These are phyloP conservation scores for Aspergillus bertholletiae DNA, from an alignment of 495 filamentous ascomycete genomes.

Conservation along the genomic window DNA sequence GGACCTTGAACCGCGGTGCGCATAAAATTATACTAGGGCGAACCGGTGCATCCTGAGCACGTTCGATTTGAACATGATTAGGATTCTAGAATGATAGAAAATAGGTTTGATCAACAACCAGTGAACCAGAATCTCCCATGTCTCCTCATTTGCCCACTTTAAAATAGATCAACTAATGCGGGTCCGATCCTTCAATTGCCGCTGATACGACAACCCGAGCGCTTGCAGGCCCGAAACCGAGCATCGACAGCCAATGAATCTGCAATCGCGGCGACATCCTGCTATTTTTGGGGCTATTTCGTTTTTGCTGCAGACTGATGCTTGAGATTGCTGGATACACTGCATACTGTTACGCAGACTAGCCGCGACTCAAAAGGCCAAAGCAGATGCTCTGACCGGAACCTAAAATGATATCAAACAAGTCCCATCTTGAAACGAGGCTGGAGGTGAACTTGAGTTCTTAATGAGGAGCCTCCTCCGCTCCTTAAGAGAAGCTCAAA, in stretches of 20 bases:
- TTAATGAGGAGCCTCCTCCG: not conserved
- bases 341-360: not conserved
- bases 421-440: not conserved
- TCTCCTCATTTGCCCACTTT: not conserved
- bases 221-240: conserved; percentile 1
- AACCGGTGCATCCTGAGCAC: not conserved
- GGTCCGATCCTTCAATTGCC: conserved; percentile 3
- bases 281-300: not conserved
- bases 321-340: not conserved
- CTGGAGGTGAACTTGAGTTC: not conserved
- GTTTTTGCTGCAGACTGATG: not conserved
- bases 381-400: not conserved
- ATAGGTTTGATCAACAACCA: not conserved
- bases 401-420: not conserved
- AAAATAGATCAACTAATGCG: conserved; percentile 3
- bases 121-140: not conserved
- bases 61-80: not conserved
- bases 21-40: not conserved
- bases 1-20: too few species aligned
- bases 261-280: not conserved
- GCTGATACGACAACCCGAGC: conserved; percentile 3
- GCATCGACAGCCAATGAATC: conserved; percentile 11
- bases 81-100: not conserved
- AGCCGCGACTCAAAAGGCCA: not conserved
- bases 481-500: not conserved